Base-by-base conservation (phyloP, 768 basidiomycete genomes). In the Tylopilus cervinicoccineus region DNA sequence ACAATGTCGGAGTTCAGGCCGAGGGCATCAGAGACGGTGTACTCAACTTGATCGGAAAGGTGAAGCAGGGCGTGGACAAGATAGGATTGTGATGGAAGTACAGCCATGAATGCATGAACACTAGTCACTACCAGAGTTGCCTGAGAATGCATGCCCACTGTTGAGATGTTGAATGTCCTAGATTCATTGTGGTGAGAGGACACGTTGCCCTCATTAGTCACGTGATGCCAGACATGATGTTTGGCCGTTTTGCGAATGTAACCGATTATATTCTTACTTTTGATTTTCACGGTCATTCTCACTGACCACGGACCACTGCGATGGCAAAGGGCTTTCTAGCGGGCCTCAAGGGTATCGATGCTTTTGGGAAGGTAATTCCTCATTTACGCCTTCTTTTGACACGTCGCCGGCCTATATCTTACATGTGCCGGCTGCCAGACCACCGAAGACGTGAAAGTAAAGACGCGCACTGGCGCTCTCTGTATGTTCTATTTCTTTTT, bases 391-490 rank as follows among this genome's bases (percentile, higher is more conserved):
- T 43, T 43, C 28, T 23, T 36, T 31, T 51, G 47, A 51, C 36
- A 55, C 43, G 40, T 57, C 10, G 45, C 11, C 45, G 33, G 28
- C 26, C 11, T n/a, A 26, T 13, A 24, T 23, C 54, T 63, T 38
- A 54, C 47, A 37, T 39, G 43, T 37, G 43, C 47, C 27, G 29
- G 5, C 41, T 36, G 2, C 39, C 60, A 99, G 95, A 99, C 96
- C 31, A 91, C 91, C 68, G 96, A 98, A 65, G 96, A 99, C 76
- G 96, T 99, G 54, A 98, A 98, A 74, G 91, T 99, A 72, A 93
- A 93, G 78, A 98, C 96, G 28, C 83, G 93, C 49, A 92, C 89
- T 38, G 94, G 90, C 57, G 95, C 90, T 56, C 75, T 93, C 59
- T 75, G 93, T 95, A 58, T 68, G 89, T 73, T 22, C 14, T 17